Base-by-base conservation (phyloP, 2,329 filamentous ascomycete genomes). In the Neonectria neomacrospora region DNA sequence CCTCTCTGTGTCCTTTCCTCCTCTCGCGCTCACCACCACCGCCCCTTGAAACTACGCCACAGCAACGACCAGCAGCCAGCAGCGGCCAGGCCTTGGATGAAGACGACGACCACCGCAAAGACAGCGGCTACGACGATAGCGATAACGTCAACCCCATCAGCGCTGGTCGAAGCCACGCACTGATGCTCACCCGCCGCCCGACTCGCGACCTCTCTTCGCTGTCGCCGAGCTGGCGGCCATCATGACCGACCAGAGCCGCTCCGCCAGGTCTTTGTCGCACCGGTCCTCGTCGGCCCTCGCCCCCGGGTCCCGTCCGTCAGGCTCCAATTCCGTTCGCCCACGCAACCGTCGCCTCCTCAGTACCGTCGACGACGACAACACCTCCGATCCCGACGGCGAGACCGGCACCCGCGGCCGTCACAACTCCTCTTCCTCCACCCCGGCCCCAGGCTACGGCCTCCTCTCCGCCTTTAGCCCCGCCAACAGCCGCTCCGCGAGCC, bases 301-400 rank as follows among this genome's bases (percentile, higher is more conserved):
- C 54, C 76, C 82, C 44, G 74, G 80, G 67, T 78, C 80, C 52
- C 78, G 77, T 61, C 79, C 81, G 67, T 74, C 80, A 65, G 79
- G 80, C 60, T 71, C 80, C 26, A 71, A 73, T 61, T 76, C 78
- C 26, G 69, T 81, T 58, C 83, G 85, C 26, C 81, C 85, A 57
- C 84, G 86, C 62, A 86, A 85, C 66, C 82, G 85, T 58, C 83
- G 81, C 51, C 77, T 79, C 32, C 76, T 76, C 54, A 78, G 75
- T 63, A 69, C 74, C 18, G 73, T 71, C 59, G 71, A 73, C 41
- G 70, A 73, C 55, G 59, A 65, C 18, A 71, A 72, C 34, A 67
- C 69, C 72, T 60, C 73, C 54, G 34, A 64, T 26, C 54, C 64
- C 44, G 67, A 67, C 57, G 64, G 59, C 22, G 69, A 67, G 32